These are phyloP conservation scores for Lantana camara DNA, from an alignment of 257 asterid genomes.

Conservation along the genomic window DNA sequence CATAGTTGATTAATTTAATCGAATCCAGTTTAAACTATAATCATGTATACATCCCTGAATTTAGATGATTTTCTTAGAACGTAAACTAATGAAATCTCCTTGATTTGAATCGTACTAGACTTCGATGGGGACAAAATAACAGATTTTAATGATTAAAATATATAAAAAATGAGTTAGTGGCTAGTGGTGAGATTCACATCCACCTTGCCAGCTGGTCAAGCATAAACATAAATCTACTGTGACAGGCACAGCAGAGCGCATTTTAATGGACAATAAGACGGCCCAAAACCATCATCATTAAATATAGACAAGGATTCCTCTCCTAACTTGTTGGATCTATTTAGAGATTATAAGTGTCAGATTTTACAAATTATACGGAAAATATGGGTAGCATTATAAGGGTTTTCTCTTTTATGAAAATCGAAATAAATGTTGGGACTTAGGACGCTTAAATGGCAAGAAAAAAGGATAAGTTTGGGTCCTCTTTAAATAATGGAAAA, in stretches of 20 bases:
- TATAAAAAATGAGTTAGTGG: no score
- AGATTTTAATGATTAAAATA: no score
- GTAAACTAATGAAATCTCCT: no score
- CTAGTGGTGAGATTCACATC: no score
- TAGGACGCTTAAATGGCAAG: conserved; percentile 22
- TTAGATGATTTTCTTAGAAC: no score
- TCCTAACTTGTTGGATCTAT: conserved; percentile 18
- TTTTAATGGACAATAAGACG: neutral
- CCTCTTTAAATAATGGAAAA: neutral
- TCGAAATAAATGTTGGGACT: neutral
- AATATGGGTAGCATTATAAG: neutral
- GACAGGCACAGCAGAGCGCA: conserved; percentile 17
- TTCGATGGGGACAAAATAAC: no score
- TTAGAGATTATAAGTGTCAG: neutral
- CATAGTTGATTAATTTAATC: no score
- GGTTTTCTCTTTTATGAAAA: neutral
- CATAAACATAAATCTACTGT: conserved; percentile 16
- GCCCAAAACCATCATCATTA: neutral
- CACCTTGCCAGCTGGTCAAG: neutral
- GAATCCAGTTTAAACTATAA: no score
- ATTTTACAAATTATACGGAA: neutral
- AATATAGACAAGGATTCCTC: conserved; percentile 29
- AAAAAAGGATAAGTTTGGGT: neutral
- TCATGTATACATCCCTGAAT: no score
- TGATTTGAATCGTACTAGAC: no score